Conservation (phyloP, 768 basidiomycete genomes). For the Dioszegia aurantiaca region DNA sequence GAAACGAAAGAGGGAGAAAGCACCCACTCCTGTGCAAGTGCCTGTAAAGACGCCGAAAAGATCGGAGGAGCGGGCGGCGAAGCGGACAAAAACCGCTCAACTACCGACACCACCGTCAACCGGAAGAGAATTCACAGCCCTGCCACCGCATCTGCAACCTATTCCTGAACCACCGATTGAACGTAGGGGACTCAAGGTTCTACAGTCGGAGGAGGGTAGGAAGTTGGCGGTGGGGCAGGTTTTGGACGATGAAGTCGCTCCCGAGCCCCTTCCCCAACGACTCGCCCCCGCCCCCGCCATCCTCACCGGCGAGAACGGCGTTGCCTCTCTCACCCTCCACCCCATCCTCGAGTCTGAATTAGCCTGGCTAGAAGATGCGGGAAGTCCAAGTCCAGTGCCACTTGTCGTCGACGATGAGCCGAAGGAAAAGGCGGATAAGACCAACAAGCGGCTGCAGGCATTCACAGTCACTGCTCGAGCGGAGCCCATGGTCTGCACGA, state of each 20-base stretch:
- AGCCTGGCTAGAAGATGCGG: conserved; percentile 37
- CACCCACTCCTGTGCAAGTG: neutral
- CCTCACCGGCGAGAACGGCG: conserved; percentile 25
- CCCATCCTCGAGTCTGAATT: conserved; percentile 40
- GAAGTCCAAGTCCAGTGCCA: neutral
- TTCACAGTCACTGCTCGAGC: conserved; percentile 20
- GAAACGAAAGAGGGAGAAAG: conserved; percentile 34
- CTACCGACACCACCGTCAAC: conserved; percentile 43
- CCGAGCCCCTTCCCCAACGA: conserved; percentile 21
- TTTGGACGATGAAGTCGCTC: conserved; percentile 13
- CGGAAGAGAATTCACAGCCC: conserved; percentile 22
- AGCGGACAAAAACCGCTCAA: conserved; percentile 17
- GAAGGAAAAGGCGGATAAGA: conserved; percentile 25
- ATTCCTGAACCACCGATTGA: neutral
- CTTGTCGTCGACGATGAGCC: conserved; percentile 23
- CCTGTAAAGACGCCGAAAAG: conserved; percentile 31
- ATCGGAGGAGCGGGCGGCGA: conserved; percentile 11
- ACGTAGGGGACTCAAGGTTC: conserved; percentile 25
- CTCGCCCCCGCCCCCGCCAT: conserved; percentile 29
- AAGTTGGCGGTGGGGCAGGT: conserved; percentile 27
- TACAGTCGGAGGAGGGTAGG: conserved; percentile 31
- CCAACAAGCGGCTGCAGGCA: conserved; percentile 25
- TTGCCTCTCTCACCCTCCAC: conserved; percentile 29
- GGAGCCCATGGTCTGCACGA: conserved; percentile 37
- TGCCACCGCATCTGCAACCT: conserved; percentile 18